Evolutionary conservation across 2,329 filamentous ascomycete genomes (phyloP).

Genomic region (Trichoderma aggressivum): DNA sequence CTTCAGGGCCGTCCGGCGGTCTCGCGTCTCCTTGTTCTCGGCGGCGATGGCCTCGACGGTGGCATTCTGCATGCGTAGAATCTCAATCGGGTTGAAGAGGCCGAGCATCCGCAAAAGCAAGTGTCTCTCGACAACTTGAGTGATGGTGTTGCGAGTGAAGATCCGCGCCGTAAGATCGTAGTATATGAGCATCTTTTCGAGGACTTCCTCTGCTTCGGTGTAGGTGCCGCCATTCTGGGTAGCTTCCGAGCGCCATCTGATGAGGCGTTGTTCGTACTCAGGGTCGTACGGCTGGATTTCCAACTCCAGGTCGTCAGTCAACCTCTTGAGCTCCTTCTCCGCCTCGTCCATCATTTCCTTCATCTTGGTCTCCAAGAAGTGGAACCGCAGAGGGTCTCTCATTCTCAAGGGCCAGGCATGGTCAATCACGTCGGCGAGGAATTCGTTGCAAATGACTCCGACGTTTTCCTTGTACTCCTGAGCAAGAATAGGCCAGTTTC

Average conservation of each 20-base stretch:
- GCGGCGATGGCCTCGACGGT: conserved; percentile 50
- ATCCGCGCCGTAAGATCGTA: conserved; percentile 52
- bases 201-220: conserved; percentile 50
- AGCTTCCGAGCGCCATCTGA: conserved; percentile 43
- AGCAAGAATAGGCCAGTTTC: conserved; percentile 50
- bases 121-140: conserved; percentile 50
- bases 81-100: conserved; percentile 51
- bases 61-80: conserved; percentile 44
- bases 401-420: conserved; percentile 50
- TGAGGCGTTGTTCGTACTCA: conserved; percentile 50
- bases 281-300: conserved; percentile 53
- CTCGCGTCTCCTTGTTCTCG: conserved; percentile 52
- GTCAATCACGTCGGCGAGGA: conserved; percentile 49
- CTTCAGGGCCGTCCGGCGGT: conserved; percentile 47
- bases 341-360: conserved; percentile 45
- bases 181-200: conserved; percentile 56
- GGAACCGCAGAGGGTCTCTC: conserved; percentile 47
- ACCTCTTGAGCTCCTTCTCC: conserved; percentile 43
- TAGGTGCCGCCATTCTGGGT: conserved; percentile 45
- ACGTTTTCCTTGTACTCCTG: conserved; percentile 54
- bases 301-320: conserved; percentile 50
- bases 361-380: conserved; percentile 50
- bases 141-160: conserved; percentile 52
- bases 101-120: conserved; percentile 50
- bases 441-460: conserved; percentile 53